These are phyloP conservation scores for Gnaphalium uliginosum DNA, from an alignment of 129 eudicot species.

Conservation along the genomic window DNA sequence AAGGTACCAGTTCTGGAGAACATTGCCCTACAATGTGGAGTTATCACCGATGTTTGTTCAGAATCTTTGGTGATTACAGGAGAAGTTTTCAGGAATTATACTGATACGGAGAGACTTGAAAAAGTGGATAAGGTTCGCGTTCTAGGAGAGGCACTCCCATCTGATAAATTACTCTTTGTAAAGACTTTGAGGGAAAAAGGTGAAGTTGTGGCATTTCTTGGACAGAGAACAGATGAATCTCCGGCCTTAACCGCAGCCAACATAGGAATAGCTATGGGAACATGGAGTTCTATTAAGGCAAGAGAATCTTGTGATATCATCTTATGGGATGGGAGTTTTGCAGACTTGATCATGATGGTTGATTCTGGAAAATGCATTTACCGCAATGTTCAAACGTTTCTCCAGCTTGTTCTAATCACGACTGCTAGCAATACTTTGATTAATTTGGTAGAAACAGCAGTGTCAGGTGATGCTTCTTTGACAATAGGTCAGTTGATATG, in stretches of 20 bases:
- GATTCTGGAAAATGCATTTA: slow-evolving; percentile 27
- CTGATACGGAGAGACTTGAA: slow-evolving; percentile 21
- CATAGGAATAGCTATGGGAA: slow-evolving; percentile 37
- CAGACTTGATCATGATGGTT: slow-evolving; percentile 5
- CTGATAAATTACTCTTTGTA: slow-evolving; percentile 33
- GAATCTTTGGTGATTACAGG: slow-evolving; percentile 22
- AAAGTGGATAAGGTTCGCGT: slow-evolving; percentile 27
- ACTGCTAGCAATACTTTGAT: slow-evolving; percentile 22
- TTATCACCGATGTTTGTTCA: background rate
- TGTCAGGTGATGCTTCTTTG: slow-evolving; percentile 29
- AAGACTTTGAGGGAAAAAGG: slow-evolving; percentile 34
- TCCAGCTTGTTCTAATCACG: slow-evolving; percentile 31
- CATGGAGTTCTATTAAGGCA: slow-evolving; percentile 35
- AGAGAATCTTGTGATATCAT: slow-evolving; percentile 27
- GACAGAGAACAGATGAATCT: slow-evolving; percentile 37
- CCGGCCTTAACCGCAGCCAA: slow-evolving; percentile 35
- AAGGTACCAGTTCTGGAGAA: slow-evolving; percentile 23
- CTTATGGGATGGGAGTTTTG: slow-evolving; percentile 17
- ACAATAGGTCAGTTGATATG: slow-evolving; percentile 25
- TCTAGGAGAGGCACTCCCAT: slow-evolving; percentile 35
- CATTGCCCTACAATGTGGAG: slow-evolving; percentile 15
- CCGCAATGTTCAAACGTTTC: slow-evolving; percentile 29
- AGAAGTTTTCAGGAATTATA: slow-evolving; percentile 28
- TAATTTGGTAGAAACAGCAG: slow-evolving; percentile 11
- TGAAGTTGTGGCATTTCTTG: slow-evolving; percentile 35